phyloP scores from a whole-genome alignment of 805 yeast genomes.

The Clavispora santaluciae region DNA sequence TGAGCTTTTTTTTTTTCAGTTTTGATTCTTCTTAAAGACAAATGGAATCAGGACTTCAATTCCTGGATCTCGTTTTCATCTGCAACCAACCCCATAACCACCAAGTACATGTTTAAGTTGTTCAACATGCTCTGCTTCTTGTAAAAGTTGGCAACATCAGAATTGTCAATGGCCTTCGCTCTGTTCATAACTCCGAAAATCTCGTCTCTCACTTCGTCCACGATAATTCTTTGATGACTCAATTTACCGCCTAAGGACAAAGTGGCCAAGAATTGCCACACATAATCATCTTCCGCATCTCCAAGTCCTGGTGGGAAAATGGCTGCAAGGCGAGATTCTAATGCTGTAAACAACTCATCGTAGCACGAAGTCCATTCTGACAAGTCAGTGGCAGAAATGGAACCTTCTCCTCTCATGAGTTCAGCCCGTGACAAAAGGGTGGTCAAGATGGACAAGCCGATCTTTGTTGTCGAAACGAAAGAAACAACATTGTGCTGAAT shows the following conservation, averaged over 20 bases:
- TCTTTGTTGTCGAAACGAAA: constrained; percentile 62
- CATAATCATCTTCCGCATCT: constrained; percentile 59
- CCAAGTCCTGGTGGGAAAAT: constrained; percentile 72
- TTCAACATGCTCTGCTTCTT: constrained; percentile 57
- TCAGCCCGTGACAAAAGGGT: constrained; percentile 91
- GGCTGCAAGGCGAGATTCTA: constrained; percentile 71
- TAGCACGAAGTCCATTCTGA: constrained; percentile 76
- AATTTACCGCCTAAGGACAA: constrained; percentile 86
- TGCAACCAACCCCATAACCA: constrained; percentile 94
- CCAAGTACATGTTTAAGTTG: constrained; percentile 85
- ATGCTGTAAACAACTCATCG: constrained; percentile 70
- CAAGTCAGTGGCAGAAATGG: constrained; percentile 49
- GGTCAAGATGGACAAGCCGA: constrained; percentile 83
- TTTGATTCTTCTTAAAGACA: no score
- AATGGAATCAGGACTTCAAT: constrained; percentile 28
- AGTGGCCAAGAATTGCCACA: constrained; percentile 96
- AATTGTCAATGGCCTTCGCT: constrained; percentile 59
- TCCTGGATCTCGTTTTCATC: constrained; percentile 86
- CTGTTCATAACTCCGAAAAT: constrained; percentile 82
- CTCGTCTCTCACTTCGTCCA: constrained; percentile 89
- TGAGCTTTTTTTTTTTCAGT: no score
- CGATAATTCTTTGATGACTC: constrained; percentile 88
- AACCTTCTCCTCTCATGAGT: constrained; percentile 79
- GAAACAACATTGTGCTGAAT: constrained; percentile 68
- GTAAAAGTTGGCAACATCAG: constrained; percentile 41